Evolutionary conservation across 2,329 filamentous ascomycete species (phyloP), one percentile per base, ranked within the genome.

Genomic region (Aspergillus latus): DNA sequence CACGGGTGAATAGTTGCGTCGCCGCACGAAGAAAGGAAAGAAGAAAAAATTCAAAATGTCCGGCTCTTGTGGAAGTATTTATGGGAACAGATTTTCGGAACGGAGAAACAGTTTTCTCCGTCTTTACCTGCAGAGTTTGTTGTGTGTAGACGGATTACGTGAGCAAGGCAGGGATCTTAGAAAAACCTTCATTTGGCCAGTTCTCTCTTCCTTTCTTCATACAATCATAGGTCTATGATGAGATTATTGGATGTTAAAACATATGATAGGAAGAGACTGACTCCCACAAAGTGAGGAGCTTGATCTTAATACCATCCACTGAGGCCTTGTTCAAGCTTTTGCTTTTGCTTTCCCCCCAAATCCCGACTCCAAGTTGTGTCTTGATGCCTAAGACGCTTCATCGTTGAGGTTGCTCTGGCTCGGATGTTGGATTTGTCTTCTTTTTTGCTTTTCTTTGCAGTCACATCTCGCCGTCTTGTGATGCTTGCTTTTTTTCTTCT

Each of bases 11-110:
- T 36, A 77, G 83, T 87, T 81, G 84, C 87, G 85, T 85, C 86
- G 88, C 88, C 88, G 88, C 88, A 92, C 87, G 80, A 90, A 82
- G 85, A 83, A 82, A 78, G 78, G 80, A 83, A 84, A 77, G 71
- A 74, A 68, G 76, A 76, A 78, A 74, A 74, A 71, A 74, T 64
- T 56, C 62, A 67, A 59, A 57, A 28, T 1, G 9, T 46, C 16
- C 13, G 8, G 43, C 1, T 13, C 28, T 7, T 40, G 5, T 2
- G 8, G 34, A 15, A 53, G 61, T 62, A 63, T 71, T 68, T 68
- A 68, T 70, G 45, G 29, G 57, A 39, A 47, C 2, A 50, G 59
- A 62, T 56, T 59, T 47, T 30, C 29, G 28, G 15, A 42, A 29
- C 55, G 63, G 66, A 54, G 4, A 4, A 56, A 48, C 1, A 5